phyloP scores from a whole-genome alignment of 1,139 yeast species.

The Hemisphaericaspora subhashii region DNA sequence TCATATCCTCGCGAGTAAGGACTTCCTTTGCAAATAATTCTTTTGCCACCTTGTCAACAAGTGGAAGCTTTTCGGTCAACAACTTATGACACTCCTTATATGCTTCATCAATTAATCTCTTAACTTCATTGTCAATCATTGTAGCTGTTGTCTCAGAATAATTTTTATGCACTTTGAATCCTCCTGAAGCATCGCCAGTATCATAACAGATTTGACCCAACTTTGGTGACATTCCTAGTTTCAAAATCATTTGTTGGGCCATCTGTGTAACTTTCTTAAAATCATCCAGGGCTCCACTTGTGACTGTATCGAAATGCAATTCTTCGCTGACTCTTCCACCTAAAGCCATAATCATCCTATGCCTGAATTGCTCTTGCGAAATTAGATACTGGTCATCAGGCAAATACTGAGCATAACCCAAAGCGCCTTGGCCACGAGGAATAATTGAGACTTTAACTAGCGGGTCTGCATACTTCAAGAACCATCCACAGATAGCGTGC shows the following conservation, averaged over 20 bases:
- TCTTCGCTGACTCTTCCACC: slow-evolving; percentile 85
- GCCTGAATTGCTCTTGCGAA: slow-evolving; percentile 63
- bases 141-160: slow-evolving; percentile 71
- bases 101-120: slow-evolving; percentile 56
- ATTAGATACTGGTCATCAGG: slow-evolving; percentile 75
- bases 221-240: slow-evolving; percentile 72
- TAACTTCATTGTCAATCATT: slow-evolving; percentile 65
- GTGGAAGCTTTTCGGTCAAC: slow-evolving; percentile 56
- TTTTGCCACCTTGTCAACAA: slow-evolving; percentile 70
- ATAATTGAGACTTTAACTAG: slow-evolving; percentile 76
- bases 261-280: slow-evolving; percentile 75
- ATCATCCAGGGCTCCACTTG: slow-evolving; percentile 82
- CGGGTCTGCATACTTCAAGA: slow-evolving; percentile 70
- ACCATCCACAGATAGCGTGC: slow-evolving; percentile 82
- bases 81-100: slow-evolving; percentile 53
- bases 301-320: slow-evolving; percentile 71
- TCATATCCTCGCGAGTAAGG: slow-evolving; percentile 80
- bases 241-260: slow-evolving; percentile 77
- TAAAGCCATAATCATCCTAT: slow-evolving; percentile 77
- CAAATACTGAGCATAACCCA: slow-evolving; percentile 80
- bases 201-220: slow-evolving; percentile 62
- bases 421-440: slow-evolving; percentile 82
- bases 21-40: slow-evolving; percentile 68
- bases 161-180: slow-evolving; percentile 61
- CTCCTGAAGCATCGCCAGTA: slow-evolving; percentile 44